Conservation (phyloP, 2,329 filamentous ascomycete species). For the Fusarium sp. region DNA sequence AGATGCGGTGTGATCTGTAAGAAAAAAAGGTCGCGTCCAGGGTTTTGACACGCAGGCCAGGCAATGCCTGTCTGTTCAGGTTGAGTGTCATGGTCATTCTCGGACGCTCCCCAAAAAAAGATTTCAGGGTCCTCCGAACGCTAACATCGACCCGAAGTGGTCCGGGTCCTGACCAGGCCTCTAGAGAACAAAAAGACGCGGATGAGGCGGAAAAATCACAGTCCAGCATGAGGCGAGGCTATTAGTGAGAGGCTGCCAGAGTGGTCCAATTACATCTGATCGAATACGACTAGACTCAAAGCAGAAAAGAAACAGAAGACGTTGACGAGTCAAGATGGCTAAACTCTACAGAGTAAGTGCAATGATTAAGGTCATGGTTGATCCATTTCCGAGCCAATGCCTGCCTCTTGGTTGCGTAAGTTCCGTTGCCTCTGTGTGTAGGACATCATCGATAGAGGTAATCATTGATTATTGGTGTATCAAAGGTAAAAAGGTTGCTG, state of each 20-base stretch:
- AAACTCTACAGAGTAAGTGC: slow-evolving; percentile 24
- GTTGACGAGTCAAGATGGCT: slow-evolving; percentile 35
- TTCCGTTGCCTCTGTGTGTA: slow-evolving; percentile 17
- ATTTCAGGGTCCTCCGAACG: slow-evolving; percentile 43
- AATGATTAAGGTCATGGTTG: slow-evolving; percentile 25
- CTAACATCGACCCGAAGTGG: slow-evolving; percentile 38
- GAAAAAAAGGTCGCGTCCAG: slow-evolving; percentile 12
- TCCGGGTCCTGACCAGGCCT: slow-evolving; percentile 30
- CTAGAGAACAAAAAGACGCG: slow-evolving; percentile 23
- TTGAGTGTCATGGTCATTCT: slow-evolving; percentile 23
- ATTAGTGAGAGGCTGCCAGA: slow-evolving; percentile 26
- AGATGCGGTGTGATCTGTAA: slow-evolving; percentile 35
- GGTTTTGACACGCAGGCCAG: slow-evolving; percentile 11
- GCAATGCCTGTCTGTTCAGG: slow-evolving; percentile 25
- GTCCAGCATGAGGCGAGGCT: slow-evolving; percentile 36
- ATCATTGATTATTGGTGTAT: slow-evolving; percentile 1
- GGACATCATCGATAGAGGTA: slow-evolving; percentile 11
- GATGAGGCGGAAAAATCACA: slow-evolving; percentile 42
- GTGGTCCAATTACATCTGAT: slow-evolving; percentile 1
- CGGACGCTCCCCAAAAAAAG: slow-evolving; percentile 34
- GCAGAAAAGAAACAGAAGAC: slow-evolving; percentile 39
- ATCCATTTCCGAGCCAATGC: neutral
- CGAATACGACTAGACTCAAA: slow-evolving; percentile 21
- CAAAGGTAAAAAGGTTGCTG: neutral
- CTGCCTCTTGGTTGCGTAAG: slow-evolving; percentile 19